A percentile compares a stretch with the other conserved stretches of the same genome.
Evolutionary conservation across 108 stramenopile genomes (phyloP).

Genomic region (Poteriospumella lacustris): DNA sequence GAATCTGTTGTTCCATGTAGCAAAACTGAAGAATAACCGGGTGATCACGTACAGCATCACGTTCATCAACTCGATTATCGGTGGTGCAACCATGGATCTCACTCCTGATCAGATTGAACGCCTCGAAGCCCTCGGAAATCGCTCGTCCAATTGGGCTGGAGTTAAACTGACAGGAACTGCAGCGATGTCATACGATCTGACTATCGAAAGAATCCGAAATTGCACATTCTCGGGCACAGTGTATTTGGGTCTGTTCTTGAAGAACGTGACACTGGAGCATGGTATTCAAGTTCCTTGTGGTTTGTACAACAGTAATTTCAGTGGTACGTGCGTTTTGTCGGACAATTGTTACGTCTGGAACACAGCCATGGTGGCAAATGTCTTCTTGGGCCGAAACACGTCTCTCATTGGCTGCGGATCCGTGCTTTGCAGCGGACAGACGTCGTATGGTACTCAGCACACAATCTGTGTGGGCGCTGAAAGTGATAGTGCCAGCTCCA

Average conservation of each 20-base stretch:
- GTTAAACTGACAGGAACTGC: not conserved
- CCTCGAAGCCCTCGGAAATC: not conserved
- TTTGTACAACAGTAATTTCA: not conserved
- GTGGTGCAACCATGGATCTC: not conserved
- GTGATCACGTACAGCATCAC: not conserved
- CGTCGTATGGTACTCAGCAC: not conserved
- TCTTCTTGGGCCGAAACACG: not conserved
- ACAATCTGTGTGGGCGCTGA: not conserved
- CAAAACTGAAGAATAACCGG: not conserved
- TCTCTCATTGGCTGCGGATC: not conserved
- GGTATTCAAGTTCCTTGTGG: not conserved
- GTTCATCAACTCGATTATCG: not conserved
- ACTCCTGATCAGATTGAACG: not conserved
- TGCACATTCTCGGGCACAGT: not conserved
- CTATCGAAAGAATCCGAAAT: not conserved
- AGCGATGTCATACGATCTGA: not conserved
- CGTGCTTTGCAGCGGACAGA: not conserved
- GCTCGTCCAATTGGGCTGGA: conserved; percentile 3
- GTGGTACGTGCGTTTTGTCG: not conserved
- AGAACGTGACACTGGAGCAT: not conserved
- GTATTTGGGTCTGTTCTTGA: not conserved
- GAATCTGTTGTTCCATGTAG: not conserved
- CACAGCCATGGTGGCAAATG: not conserved
- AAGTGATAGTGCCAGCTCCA: not conserved
- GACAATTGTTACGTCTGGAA: conserved; percentile 3